Base-by-base conservation (phyloP, 139 green algal genomes). In the Nannochloris sp. region DNA sequence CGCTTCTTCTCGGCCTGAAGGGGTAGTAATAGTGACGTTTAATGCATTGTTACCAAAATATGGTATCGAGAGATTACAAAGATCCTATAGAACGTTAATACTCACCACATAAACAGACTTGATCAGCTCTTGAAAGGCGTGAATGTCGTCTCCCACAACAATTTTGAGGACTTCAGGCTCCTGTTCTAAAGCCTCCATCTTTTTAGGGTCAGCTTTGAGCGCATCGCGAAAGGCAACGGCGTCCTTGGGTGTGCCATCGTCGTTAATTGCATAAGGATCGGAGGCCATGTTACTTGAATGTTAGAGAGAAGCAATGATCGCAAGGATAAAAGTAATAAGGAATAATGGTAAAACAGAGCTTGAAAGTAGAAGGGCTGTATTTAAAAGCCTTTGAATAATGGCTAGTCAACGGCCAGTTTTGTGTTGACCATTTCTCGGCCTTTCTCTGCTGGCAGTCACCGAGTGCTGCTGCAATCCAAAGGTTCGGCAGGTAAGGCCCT, bases 61-160 rank as follows among this genome's bases (percentile, higher is more conserved):
- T 7, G 48, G 48, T 27, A 29, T 58, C 6, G 31, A 8, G 4
- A 38, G 12, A 6, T 24, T 51, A 38, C 6, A 8, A 19, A 38
- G 6, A 19, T 10, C 13, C 6, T 6, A 23, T 6, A 25, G 5
- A 23, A 24, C 6, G 12, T 24, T 33, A 25, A 24, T 32, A n/a
- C 61, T 6, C 32, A 80, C 83, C 63, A 79, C 24, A 24, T 80
- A 85, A 1, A 80, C 66, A 13, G 68, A 61, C 44, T 80, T 90
- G n/a, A 92, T 68, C 10, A 92, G 70, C 31, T 83, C 68, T 44
- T 92, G 84, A 38, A 92, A 81, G 14, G 82, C 82, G 24, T 74
- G 29, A 5, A 81, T 65, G 47, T 90, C 80, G 10, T 89, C 76
- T 23, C 84, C 84, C 5, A 86, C 51, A 31, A 90, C 57, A 4